Percentiles rank a stretch among this genome's conserved stretches.
Evolutionary conservation across 2,329 filamentous ascomycete species (phyloP).

Genomic region (Cadophora gregata): DNA sequence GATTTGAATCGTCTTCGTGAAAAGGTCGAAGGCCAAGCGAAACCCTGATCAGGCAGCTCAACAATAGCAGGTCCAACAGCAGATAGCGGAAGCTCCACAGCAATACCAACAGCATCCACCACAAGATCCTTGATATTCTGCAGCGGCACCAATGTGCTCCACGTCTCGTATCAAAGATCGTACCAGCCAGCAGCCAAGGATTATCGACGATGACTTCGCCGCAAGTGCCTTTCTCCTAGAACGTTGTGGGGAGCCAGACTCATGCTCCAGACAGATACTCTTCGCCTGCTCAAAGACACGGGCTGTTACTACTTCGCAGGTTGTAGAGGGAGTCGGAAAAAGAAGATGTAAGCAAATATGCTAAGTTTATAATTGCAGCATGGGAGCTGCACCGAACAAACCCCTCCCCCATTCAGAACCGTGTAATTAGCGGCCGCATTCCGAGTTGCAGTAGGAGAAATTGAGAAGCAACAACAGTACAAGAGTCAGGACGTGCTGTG

Average conservation of each 20-base stretch:
- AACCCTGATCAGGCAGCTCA: background rate
- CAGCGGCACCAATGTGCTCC: slow-evolving; percentile 6
- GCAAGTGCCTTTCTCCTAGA: background rate
- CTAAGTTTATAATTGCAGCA: background rate
- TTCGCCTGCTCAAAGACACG: background rate
- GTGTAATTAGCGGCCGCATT: background rate
- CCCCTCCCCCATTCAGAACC: background rate
- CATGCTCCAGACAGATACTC: background rate
- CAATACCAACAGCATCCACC: slow-evolving; percentile 1
- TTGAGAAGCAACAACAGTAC: background rate
- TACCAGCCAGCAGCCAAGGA: background rate
- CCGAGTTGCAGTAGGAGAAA: background rate
- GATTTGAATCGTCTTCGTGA: slow-evolving; percentile 1
- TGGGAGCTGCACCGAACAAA: no score
- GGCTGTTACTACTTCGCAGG: slow-evolving; percentile 8
- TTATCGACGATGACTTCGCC: background rate
- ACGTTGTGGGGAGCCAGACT: background rate
- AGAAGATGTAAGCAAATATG: background rate
- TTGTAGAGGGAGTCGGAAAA: background rate
- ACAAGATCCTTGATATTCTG: slow-evolving; percentile 11
- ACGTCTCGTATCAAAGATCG: slow-evolving; percentile 1
- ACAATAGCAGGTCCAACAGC: slow-evolving; percentile 1
- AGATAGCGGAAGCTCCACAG: background rate
- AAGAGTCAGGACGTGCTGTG: background rate
- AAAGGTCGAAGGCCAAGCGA: background rate